Percentiles rank a stretch among this genome's conserved stretches.
Evolutionary conservation across 2,329 filamentous ascomycete genomes (phyloP).

Genomic region (Aspergillus pseudonomiae): DNA sequence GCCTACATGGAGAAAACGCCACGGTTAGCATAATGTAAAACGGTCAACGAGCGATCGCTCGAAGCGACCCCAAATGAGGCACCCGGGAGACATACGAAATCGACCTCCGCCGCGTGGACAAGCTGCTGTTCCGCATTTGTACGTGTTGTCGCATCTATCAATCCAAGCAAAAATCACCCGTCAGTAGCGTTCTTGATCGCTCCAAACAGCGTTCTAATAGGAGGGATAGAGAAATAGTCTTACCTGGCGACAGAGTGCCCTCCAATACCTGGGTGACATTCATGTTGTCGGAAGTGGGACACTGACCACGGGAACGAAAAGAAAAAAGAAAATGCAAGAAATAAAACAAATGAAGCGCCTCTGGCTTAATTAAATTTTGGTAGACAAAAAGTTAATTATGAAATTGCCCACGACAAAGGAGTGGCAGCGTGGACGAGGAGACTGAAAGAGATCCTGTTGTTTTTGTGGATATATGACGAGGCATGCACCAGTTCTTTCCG

Average conservation of each 20-base stretch:
- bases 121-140: slow-evolving; percentile 93
- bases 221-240: not conserved
- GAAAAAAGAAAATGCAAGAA: slow-evolving; percentile 23
- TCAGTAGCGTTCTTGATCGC: slow-evolving; percentile 20
- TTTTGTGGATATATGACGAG: slow-evolving; percentile 46
- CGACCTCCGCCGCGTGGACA: slow-evolving; percentile 84
- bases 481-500: slow-evolving; percentile 38
- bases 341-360: slow-evolving; percentile 25
- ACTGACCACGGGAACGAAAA: slow-evolving; percentile 24
- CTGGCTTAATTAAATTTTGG: slow-evolving; percentile 19
- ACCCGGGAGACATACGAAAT: slow-evolving; percentile 72
- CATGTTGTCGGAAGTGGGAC: slow-evolving; percentile 61
- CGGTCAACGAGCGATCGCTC: not conserved
- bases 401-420: slow-evolving; percentile 22
- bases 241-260: slow-evolving; percentile 94
- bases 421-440: slow-evolving; percentile 16
- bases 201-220: not conserved
- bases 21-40: slow-evolving; percentile 26
- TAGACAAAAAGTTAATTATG: slow-evolving; percentile 14
- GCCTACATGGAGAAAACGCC: slow-evolving; percentile 60
- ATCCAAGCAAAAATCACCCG: slow-evolving; percentile 35
- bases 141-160: slow-evolving; percentile 82
- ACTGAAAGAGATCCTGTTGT: slow-evolving; percentile 28
- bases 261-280: slow-evolving; percentile 98
- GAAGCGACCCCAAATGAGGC: slow-evolving; percentile 32